Percentiles rank a stretch among this genome's conserved stretches.
phyloP scores from a whole-genome alignment of 306 rosid genomes.

The Glycyrrhiza uralensis region DNA sequence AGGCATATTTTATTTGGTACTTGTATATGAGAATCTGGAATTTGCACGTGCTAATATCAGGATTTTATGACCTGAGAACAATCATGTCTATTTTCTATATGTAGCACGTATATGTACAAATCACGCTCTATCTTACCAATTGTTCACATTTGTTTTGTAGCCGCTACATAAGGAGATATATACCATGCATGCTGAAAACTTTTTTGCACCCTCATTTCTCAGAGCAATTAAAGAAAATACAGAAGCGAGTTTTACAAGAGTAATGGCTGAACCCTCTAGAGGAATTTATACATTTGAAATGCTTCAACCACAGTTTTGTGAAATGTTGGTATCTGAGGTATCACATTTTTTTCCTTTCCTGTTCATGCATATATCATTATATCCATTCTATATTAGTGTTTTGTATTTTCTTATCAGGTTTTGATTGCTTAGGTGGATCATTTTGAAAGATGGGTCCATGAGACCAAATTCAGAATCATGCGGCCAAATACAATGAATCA shows the following conservation, averaged over 20 bases:
- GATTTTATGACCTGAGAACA: neutral
- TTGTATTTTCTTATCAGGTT: slow-evolving; percentile 55
- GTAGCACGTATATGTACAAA: neutral
- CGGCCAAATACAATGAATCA: slow-evolving; percentile 91
- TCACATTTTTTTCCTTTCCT: slow-evolving; percentile 28
- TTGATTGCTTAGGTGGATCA: slow-evolving; percentile 79
- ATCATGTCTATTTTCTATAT: slow-evolving; percentile 21
- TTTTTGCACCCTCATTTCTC: slow-evolving; percentile 89
- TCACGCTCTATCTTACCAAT: slow-evolving; percentile 6
- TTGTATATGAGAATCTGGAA: slow-evolving; percentile 1
- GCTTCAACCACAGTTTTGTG: slow-evolving; percentile 82
- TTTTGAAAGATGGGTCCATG: slow-evolving; percentile 88
- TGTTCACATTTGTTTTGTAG: slow-evolving; percentile 47
- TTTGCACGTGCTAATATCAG: neutral
- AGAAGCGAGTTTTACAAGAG: slow-evolving; percentile 62
- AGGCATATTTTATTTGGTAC: slow-evolving; percentile 7
- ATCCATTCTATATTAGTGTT: slow-evolving; percentile 28
- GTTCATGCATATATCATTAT: slow-evolving; percentile 13
- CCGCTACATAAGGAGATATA: slow-evolving; percentile 68
- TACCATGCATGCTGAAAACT: slow-evolving; percentile 57
- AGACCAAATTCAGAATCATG: slow-evolving; percentile 74
- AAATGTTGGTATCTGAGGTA: slow-evolving; percentile 86
- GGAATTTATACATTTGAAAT: slow-evolving; percentile 85
- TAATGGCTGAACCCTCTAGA: slow-evolving; percentile 53
- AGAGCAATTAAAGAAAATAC: slow-evolving; percentile 67